Evolutionary conservation across 352 stramenopile species (phyloP).

Genomic region (Phytophthora citrophthora): DNA sequence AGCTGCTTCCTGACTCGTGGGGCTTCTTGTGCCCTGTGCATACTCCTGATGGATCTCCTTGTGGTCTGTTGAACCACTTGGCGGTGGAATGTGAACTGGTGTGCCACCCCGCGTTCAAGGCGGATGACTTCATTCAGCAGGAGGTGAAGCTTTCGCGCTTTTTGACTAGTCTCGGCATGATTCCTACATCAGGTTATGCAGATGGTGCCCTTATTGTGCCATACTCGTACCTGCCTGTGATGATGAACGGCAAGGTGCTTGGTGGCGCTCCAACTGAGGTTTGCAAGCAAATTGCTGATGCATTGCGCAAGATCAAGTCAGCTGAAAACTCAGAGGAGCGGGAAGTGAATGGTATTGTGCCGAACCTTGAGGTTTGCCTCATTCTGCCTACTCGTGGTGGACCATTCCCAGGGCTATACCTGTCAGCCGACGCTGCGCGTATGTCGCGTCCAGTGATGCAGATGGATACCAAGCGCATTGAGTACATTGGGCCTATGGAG

Average conservation of each 20-base stretch:
- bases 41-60: conserved; percentile 99
- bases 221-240: conserved; percentile 94
- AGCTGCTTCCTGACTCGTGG: conserved; percentile 99
- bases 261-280: conserved; percentile 87
- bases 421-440: conserved; percentile 96
- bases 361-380: conserved; percentile 84
- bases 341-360: conserved; percentile 68
- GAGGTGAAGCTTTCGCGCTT: conserved; percentile 84
- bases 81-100: conserved; percentile 93
- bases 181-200: conserved; percentile 77
- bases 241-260: conserved; percentile 97
- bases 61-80: conserved; percentile 99
- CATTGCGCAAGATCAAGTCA: conserved; percentile 80
- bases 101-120: conserved; percentile 73
- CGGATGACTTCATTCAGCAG: conserved; percentile 74
- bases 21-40: conserved; percentile 99
- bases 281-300: conserved; percentile 86
- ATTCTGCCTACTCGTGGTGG: conserved; percentile 86
- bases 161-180: conserved; percentile 82
- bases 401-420: conserved; percentile 97
- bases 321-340: conserved; percentile 57
- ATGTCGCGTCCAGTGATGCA: conserved; percentile 95
- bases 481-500: conserved; percentile 99
- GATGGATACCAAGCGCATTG: conserved; percentile 90
- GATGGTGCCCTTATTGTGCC: conserved; percentile 87